Base-by-base conservation (phyloP, 495 filamentous ascomycete genomes). In the Xylaria scruposa region DNA sequence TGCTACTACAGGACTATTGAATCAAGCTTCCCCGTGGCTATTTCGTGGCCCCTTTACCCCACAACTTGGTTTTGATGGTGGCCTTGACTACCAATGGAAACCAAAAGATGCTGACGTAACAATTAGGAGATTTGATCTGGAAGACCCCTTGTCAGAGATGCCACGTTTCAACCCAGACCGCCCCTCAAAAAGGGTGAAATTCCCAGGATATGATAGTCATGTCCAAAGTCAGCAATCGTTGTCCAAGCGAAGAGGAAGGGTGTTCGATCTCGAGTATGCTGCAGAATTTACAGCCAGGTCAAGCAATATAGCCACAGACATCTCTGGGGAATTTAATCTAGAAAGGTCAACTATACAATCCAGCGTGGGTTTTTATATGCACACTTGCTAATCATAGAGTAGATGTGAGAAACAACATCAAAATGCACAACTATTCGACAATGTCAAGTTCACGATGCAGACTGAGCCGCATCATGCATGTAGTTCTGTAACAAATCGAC, bases 31-130 rank as follows among this genome's bases (percentile, higher is more conserved):
- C n/a, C 15, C 67, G 24, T 75, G 81, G 77, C 73, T 60, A 15
- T 80, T 79, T 61, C 75, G 77, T 10, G 78, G 78, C 0, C 78
- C 78, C 1, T 78, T 80, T 31, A 80, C 78, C 1, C 78, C 78
- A 0, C 77, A 80, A 63, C 74, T 80, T 42, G 73, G 75, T 1
- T 80, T 78, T 70, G 78, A 80, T 58, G 78, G 78, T 33, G 77
- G 78, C 7, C 56, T 78, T 26, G 78, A 79, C 61, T 80, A 77
- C 64, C 75, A 53, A 78, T 79, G 73, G 86, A 74, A 9, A n/a
- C 62, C 60, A 47, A 63, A 59, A 29, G 68, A 75, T 19, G 29
- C 74, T 26, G 67, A 17, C 10, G 56, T 74, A 21, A 65, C 53
- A 19, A 58, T 67, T 15, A 72, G 67, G 21, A 65, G 75, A 42